Evolutionary conservation across 1,139 yeast genomes (phyloP).

Genomic region (Candida tropicalis): DNA sequence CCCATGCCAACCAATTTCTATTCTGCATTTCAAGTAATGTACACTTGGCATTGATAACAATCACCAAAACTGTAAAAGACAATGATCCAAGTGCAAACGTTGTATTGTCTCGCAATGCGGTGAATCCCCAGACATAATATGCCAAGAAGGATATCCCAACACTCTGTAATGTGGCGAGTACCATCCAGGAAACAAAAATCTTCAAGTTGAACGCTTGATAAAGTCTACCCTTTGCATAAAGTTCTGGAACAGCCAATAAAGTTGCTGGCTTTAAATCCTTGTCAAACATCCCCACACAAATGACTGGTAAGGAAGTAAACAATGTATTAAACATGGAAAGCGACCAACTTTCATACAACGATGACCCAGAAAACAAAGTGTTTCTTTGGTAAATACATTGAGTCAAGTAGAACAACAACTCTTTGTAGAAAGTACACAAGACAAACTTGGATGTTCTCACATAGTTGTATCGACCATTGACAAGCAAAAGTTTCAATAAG

Average conservation of each 20-base stretch:
- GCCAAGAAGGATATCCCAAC: slow-evolving; percentile 69
- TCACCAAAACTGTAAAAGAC: slow-evolving; percentile 69
- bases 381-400: slow-evolving; percentile 87
- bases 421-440: slow-evolving; percentile 93
- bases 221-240: slow-evolving; percentile 76
- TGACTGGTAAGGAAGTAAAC: slow-evolving; percentile 89
- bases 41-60: slow-evolving; percentile 75
- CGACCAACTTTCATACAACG: slow-evolving; percentile 94
- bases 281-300: slow-evolving; percentile 94
- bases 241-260: slow-evolving; percentile 86
- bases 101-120: slow-evolving; percentile 69
- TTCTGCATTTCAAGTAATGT: slow-evolving; percentile 85
- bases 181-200: slow-evolving; percentile 77
- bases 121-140: slow-evolving; percentile 68
- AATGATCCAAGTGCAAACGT: slow-evolving; percentile 81
- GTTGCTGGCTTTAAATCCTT: slow-evolving; percentile 89
- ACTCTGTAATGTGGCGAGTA: slow-evolving; percentile 74
- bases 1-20: slow-evolving; percentile 70
- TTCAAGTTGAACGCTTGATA: slow-evolving; percentile 74
- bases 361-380: slow-evolving; percentile 89
- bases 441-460: slow-evolving; percentile 90
- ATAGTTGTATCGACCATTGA: slow-evolving; percentile 95
- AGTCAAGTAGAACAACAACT: slow-evolving; percentile 81
- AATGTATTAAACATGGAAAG: slow-evolving; percentile 95
- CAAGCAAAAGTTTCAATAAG: slow-evolving; percentile 76